phyloP scores from a whole-genome alignment of 163 green algal species.

The Scenedesmus sp. region DNA sequence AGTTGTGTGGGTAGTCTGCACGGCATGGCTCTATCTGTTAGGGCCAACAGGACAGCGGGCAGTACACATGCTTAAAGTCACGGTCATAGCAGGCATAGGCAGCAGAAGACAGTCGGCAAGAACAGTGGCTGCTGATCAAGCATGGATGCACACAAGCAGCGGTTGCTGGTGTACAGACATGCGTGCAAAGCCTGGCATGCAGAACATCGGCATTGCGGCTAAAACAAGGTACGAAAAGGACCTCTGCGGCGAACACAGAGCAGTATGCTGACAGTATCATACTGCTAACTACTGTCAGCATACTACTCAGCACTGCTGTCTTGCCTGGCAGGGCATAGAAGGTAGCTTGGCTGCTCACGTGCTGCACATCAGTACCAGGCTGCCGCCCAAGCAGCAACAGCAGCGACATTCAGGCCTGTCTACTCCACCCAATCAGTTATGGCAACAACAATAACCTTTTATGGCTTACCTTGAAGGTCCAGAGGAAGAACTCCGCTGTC shows the following conservation, averaged over 20 bases:
- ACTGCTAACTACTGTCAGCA: too few relatives aligned
- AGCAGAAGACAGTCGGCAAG: background rate
- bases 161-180: too few relatives aligned
- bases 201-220: too few relatives aligned
- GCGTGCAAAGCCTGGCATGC: too few relatives aligned
- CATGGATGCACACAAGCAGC: background rate
- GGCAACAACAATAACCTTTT: background rate
- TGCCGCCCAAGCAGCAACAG: background rate
- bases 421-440: background rate
- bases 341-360: too few relatives aligned
- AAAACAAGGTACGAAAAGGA: too few relatives aligned
- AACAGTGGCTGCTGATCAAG: background rate
- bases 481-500: slow-evolving; percentile 11
- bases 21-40: slow-evolving; percentile 23
- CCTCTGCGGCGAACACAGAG: too few relatives aligned
- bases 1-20: slow-evolving; percentile 41
- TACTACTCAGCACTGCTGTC: too few relatives aligned
- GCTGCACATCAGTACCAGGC: background rate
- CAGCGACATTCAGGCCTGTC: background rate
- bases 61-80: background rate
- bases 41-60: background rate
- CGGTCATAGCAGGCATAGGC: too few relatives aligned
- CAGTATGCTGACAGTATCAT: too few relatives aligned
- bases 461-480: background rate
- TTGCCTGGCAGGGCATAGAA: too few relatives aligned